Base-by-base conservation (phyloP, 352 stramenopile species). In the Phytophthora sojae region DNA sequence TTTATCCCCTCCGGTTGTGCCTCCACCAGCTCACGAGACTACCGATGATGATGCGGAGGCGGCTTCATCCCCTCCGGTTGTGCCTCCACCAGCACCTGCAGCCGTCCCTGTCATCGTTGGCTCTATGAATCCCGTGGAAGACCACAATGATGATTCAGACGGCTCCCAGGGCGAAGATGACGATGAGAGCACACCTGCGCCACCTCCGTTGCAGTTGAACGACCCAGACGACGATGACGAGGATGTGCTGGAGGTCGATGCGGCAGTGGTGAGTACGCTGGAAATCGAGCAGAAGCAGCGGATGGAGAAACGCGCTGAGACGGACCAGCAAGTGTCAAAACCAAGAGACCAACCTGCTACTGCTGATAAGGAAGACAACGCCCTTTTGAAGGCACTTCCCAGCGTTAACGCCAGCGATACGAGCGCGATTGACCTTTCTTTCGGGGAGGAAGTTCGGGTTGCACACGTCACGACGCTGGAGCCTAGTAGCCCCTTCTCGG, bases 191-290 rank as follows among this genome's bases (percentile, higher is more conserved):
- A 26, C 21, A 21, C 6, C 14, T 14, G 21, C 66, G 26, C 50
- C 56, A 37, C 65, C 61, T n/a, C 64, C 65, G 11, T 50, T 79
- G 19, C 57, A 65, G 23, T 47, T 77, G 32, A 49, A 58, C 30
- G 57, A 61, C 1, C 21, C 39, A 51, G 75, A 81, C 12, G 72
- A 81, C 9, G 76, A 83, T 19, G 79, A 86, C 21, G 81, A 85
- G n/a, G 81, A 89, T 15, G 72, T 83, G n/a, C 49, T 89, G 39
- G 81, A 89, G 35, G 56, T 87, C 35, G 72, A 89, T 64, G 30
- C 61, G 25, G 57, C 64, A 2, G 77, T 87, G 9, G 63, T 75
- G 6, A 73, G 54, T 15, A 76, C 57, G 60, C 51, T 78, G 30
- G 50, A 75, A 45, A 69, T 69, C 59, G 66, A 75, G 52, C 42